Base-by-base conservation (phyloP, 768 basidiomycete genomes). In the Termitomyces sp. region DNA sequence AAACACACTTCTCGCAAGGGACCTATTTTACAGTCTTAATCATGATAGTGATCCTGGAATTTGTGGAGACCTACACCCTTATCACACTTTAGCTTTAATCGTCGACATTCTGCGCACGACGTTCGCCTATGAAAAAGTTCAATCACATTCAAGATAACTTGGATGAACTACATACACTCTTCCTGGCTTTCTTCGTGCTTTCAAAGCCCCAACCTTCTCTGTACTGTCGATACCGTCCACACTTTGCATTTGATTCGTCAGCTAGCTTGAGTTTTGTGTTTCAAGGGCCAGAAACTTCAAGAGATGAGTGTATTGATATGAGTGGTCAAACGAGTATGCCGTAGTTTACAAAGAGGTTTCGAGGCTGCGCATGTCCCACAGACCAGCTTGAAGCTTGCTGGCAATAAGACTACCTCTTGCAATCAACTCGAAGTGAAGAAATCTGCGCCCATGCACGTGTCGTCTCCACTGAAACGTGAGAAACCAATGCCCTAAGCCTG, bases 1-100 rank as follows among this genome's bases (percentile, higher is more conserved):
- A 85, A 24, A 81, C 80, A 66, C 90, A 92, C 68, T 84, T 90
- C 70, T 86, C 85, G 71, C 89, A 92, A 12, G 89, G 89, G 35
- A 90, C 78, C 87, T 90, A 63, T 26, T 56, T 46, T 5, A 40
- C 12, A 16, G 7, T 7, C 24, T 26, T 14, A 14, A 20, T 49
- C 10, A 45, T 28, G 16, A 14, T 16, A 26, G n/a, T 35, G 40
- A 6, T 42, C 9, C 28, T n/a, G 13, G 10, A 35, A 46, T 32
- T 26, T 18, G 1, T 40, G 5, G 10, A 48, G 49, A 65, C 74
- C 59, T 67, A 83, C 85, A 69, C 82, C 81, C 64, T 80, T 79
- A 66, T 88, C 86, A 62, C 86, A 88, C 33, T 80, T 77, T 44
- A 88, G 73, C 68, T 88, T 87, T 43, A 88, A 74, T 46, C 86